Base-by-base conservation (phyloP, 306 rosid species). In the Lagenaria siceraria region DNA sequence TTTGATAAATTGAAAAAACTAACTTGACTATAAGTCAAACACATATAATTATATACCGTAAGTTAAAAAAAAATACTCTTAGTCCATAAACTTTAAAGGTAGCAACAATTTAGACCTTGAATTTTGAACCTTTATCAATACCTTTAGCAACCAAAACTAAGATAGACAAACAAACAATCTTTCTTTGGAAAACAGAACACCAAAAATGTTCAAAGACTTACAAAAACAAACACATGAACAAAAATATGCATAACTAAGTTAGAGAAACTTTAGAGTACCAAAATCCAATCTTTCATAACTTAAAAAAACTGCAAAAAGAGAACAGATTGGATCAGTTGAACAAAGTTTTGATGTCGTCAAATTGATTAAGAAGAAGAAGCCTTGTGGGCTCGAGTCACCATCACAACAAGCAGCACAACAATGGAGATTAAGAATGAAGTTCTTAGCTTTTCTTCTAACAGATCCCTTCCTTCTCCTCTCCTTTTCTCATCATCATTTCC, bases 331-430 rank as follows among this genome's bases (percentile, higher is more conserved):
- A 12, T 35, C 12, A 19, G 49, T 5, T 9, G 51, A 63, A 19
- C 46, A 66, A 10, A 21, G 55, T 22, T 62, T 35, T 82, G 24
- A 78, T 81, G 82, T 94, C 82, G 78, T 53, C 92, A 5, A 87
- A 82, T 88, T 85, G 31, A 70, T 19, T 51, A 60, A 75, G 84
- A 84, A 75, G 79, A 64, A 78, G 84, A 84, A 72, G 80, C 77
- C 72, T 35, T 80, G 17, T 77, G 75, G 53, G 78, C 78, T 65
- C 97, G 91, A 78, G 62, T 60, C 60, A 92, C 86, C 82, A 89
- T 86, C 86, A 92, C 96, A 24, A 92, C 77, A 78, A 92, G 75
- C 78, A 92, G 68, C 53, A 94, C 94, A 85, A 90, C 78, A 78
- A 94, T 81, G 58, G 93, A 82, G 74, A 94, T 89, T 83, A 89